Evolutionary conservation across 495 filamentous ascomycete species (phyloP).

Genomic region (Copromyces sp.): DNA sequence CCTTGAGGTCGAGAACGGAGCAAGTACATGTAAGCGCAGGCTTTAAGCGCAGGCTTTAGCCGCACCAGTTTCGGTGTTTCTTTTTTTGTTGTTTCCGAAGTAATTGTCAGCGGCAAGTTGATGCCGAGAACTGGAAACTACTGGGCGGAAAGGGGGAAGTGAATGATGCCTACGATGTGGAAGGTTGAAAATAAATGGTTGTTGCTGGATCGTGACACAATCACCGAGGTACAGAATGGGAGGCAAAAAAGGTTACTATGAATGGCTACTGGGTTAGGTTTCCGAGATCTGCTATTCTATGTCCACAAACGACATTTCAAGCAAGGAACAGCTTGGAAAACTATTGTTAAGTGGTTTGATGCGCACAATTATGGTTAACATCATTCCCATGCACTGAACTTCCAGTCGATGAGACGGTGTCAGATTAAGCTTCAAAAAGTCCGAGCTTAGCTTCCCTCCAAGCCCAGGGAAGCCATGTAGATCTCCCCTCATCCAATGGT

Average conservation of each 20-base stretch:
- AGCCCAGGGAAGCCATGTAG: background rate
- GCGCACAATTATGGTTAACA: background rate
- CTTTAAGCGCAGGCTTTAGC: background rate
- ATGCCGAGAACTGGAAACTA: background rate
- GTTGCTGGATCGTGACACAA: background rate
- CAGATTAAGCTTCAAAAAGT: background rate
- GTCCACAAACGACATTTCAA: too few relatives aligned
- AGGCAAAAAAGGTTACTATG: background rate
- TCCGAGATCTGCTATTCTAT: background rate
- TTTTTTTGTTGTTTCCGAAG: background rate
- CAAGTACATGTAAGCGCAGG: background rate
- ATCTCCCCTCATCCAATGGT: background rate
- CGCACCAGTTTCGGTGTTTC: background rate
- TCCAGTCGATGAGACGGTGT: background rate
- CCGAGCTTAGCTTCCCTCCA: background rate
- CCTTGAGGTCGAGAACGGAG: background rate
- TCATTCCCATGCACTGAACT: background rate
- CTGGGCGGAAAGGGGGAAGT: background rate
- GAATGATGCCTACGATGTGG: background rate
- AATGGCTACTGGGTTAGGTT: background rate
- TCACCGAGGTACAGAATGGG: background rate
- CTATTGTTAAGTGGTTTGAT: background rate
- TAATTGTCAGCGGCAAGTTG: background rate
- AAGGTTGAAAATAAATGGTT: background rate
- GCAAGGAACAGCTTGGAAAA: background rate